Conservation (phyloP, 345 rosid genomes). For the Balakata baccata region DNA sequence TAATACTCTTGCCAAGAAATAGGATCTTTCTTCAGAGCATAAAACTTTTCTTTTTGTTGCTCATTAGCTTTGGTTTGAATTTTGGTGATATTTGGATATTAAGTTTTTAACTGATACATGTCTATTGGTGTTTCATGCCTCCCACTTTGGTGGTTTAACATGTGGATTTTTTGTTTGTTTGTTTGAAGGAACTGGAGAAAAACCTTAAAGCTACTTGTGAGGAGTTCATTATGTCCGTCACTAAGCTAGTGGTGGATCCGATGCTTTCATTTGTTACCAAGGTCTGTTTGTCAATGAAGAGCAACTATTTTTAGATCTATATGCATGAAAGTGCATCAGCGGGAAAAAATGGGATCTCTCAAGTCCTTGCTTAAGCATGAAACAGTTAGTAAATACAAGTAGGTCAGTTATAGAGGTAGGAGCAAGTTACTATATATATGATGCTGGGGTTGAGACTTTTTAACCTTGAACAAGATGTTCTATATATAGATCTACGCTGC, state of each 20-base stretch:
- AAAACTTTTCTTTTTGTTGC: not conserved
- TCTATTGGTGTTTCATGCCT: not conserved
- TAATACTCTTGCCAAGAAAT: not conserved
- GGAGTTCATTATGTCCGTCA: conserved; percentile 96
- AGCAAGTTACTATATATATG: too few relatives aligned
- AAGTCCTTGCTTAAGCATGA: not conserved
- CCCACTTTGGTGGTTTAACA: not conserved
- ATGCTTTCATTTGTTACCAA: conserved; percentile 97
- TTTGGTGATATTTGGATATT: not conserved
- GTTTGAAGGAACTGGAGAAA: conserved; percentile 85
- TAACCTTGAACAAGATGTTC: not conserved
- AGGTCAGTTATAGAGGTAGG: not conserved
- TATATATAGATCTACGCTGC: not conserved
- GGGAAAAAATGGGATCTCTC: not conserved
- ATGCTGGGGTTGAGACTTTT: not conserved
- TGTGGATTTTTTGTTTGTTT: not conserved
- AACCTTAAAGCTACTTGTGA: conserved; percentile 92
- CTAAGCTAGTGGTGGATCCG: conserved; percentile 94
- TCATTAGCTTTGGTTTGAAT: not conserved
- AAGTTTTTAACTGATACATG: not conserved
- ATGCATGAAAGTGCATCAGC: conserved; percentile 2
- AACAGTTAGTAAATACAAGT: conserved; percentile 4
- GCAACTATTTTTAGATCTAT: not conserved
- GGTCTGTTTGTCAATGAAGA: conserved; percentile 37
- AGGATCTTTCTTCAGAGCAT: not conserved